Conservation (phyloP, 2,329 filamentous ascomycete species). For the Fusarium sp. region DNA sequence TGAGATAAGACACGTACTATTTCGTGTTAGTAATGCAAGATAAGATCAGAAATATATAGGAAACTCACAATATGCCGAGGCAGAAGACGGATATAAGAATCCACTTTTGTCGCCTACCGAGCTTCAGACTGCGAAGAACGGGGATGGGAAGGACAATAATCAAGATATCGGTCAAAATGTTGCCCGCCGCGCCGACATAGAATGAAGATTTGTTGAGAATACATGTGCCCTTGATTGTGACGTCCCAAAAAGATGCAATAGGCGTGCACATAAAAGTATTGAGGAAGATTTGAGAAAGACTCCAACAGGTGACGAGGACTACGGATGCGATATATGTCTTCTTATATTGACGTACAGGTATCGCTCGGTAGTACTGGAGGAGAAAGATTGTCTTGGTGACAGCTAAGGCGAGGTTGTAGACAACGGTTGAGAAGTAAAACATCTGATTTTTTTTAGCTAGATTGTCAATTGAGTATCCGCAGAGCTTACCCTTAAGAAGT, state of each 20-base stretch:
- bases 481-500: background rate
- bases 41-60: background rate
- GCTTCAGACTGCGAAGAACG: background rate
- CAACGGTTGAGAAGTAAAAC: background rate
- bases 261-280: background rate
- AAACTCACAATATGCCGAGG: background rate
- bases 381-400: background rate
- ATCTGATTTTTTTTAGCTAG: accelerated
- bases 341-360: background rate
- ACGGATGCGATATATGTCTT: background rate
- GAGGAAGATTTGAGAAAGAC: background rate
- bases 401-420: background rate
- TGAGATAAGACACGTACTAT: background rate
- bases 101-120: background rate
- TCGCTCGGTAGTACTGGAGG: background rate
- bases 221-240: background rate
- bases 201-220: background rate
- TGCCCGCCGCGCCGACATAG: background rate
- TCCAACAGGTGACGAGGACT: background rate
- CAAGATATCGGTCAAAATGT: background rate
- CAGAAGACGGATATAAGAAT: background rate
- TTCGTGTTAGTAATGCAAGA: background rate
- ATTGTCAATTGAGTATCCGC: accelerated
- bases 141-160: background rate
- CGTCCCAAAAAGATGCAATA: background rate